Evolutionary conservation across 78 protist genomes (phyloP).

Genomic region (Blattamonas nauphoetae): DNA sequence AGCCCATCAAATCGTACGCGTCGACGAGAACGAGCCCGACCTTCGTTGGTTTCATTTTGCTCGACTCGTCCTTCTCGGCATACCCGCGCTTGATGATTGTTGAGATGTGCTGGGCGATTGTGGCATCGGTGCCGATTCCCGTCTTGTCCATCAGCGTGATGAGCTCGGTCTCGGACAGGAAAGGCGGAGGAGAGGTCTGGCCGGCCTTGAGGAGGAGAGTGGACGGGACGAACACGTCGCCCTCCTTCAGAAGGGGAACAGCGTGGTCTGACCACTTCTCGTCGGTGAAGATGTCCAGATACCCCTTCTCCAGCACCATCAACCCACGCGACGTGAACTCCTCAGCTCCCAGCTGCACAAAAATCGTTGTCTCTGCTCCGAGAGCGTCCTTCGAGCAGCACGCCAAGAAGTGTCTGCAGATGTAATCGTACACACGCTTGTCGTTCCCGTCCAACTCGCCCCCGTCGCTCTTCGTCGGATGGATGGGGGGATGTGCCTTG

Average conservation of each 20-base stretch:
- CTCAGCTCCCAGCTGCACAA: conserved; percentile 57
- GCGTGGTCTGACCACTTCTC: conserved; percentile 67
- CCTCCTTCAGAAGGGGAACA: conserved; percentile 59
- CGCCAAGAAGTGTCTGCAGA: conserved; percentile 88
- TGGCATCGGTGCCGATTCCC: conserved; percentile 92
- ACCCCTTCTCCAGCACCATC: conserved; percentile 48
- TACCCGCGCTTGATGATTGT: conserved; percentile 71
- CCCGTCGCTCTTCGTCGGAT: conserved; percentile 61
- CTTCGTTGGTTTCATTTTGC: conserved; percentile 48
- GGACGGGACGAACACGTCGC: conserved; percentile 59
- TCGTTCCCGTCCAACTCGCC: conserved; percentile 20
- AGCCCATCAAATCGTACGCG: conserved; percentile 70
- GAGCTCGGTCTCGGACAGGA: conserved; percentile 83
- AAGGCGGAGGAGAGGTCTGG: conserved; percentile 73
- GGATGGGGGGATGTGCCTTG: conserved; percentile 96
- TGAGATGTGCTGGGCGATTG: conserved; percentile 90
- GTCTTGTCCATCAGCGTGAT: conserved; percentile 84
- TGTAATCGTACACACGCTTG: conserved; percentile 62
- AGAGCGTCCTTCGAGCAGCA: conserved; percentile 78
- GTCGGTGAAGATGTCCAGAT: conserved; percentile 52
- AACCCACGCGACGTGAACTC: conserved; percentile 47
- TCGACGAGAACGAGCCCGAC: conserved; percentile 77
- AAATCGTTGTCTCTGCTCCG: conserved; percentile 68
- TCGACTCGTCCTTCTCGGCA: conserved; percentile 25
- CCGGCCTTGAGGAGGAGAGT: conserved; percentile 47